Base-by-base conservation (phyloP, 192 early-diverging fungal genomes). In the Linnemannia schmuckeri region DNA sequence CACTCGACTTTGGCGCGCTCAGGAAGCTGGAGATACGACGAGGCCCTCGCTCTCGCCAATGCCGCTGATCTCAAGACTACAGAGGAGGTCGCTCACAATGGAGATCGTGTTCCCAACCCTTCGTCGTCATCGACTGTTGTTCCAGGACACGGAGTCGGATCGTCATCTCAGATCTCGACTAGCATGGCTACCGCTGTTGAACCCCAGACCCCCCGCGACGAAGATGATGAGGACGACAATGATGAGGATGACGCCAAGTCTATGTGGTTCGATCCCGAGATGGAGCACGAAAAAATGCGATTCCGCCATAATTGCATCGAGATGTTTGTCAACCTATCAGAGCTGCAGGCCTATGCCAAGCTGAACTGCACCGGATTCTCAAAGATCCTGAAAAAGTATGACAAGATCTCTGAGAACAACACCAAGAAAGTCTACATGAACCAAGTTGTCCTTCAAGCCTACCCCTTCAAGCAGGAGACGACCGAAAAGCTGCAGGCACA, bases 361-460 rank as follows among this genome's bases (percentile, higher is more conserved):
- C 92, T 98, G 70, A 98, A 99, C 92, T 89, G 93, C 78, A 98
- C 96, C 0, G 98, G 97, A 24, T 99, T 98, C 88, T 90, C 92
- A 89, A 99, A 99, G 87, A 97, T 98, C 82, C 88, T 98, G 27
- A 99, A 99, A 91, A 99, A 99, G 91, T 99, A 95, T 82, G 98
- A 99, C 89, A 99, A 99, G 88, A 96, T 99, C 40, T 97, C 96
- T 9, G 91, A 93, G 54, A 92, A 91, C 74, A 91, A 77, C 75
- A 91, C 94, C 30, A 97, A 96, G 79, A 86, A 90, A 30, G 78
- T 89, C 41, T 99, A 96, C 83, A 93, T 97, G 85, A 86, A 85
- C 44, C 83, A 91, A 63, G 83, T 91, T 15, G 95, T 98, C 18
- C 90, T 92, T 20, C 81, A 85, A 7, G 88, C 94, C 0, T 94